Evolutionary conservation across 371 early-diverging fungal species (phyloP).

Genomic region (Mucor indicus): DNA sequence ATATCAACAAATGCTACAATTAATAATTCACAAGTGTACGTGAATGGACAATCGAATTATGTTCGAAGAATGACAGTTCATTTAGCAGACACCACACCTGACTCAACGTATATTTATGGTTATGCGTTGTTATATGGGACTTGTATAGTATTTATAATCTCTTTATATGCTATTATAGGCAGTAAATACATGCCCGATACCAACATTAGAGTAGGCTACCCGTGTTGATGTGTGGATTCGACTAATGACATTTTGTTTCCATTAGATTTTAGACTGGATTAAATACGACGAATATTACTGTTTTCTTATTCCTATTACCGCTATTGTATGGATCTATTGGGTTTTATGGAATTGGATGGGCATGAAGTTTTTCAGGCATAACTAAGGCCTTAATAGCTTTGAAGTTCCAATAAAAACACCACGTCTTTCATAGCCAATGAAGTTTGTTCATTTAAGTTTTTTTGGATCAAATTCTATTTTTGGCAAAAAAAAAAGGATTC

Average conservation of each 20-base stretch:
- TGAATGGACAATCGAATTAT: slow-evolving; percentile 17
- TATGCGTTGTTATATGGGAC: slow-evolving; percentile 63
- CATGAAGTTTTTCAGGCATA: slow-evolving; percentile 91
- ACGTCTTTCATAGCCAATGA: too few relatives aligned
- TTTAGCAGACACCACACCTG: slow-evolving; percentile 53
- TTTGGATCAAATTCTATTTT: too few relatives aligned
- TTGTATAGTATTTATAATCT: slow-evolving; percentile 54
- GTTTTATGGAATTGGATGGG: slow-evolving; percentile 95
- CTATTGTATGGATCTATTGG: slow-evolving; percentile 73
- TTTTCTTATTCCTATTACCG: slow-evolving; percentile 76
- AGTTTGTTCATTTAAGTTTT: too few relatives aligned
- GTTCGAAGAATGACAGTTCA: slow-evolving; percentile 47
- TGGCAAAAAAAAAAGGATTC: neutral
- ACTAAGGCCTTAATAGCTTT: too few relatives aligned
- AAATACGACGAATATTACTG: slow-evolving; percentile 85
- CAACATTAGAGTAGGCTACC: slow-evolving; percentile 57
- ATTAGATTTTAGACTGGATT: slow-evolving; percentile 67
- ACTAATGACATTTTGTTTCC: neutral
- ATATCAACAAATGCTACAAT: slow-evolving; percentile 4
- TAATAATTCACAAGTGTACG: neutral
- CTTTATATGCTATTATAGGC: slow-evolving; percentile 68
- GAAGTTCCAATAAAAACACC: too few relatives aligned
- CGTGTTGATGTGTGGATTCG: neutral
- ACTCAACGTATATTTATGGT: slow-evolving; percentile 72
- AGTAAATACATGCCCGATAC: slow-evolving; percentile 74